Conservation (phyloP, 139 green algal genomes). For the Micractinium conductrix region DNA sequence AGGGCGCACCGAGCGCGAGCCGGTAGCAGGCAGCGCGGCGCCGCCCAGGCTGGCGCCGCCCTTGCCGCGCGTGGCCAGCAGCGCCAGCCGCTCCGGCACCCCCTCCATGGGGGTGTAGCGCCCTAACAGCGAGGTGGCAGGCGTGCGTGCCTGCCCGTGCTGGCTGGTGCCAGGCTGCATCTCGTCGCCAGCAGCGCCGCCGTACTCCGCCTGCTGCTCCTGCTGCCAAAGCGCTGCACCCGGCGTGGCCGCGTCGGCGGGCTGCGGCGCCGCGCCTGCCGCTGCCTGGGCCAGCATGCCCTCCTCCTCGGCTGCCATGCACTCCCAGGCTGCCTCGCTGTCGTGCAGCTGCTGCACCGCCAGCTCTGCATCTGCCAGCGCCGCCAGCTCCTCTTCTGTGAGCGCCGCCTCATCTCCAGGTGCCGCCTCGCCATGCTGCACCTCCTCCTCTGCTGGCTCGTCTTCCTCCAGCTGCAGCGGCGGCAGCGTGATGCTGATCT, state of each 20-base stretch:
- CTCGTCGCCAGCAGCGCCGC: background rate
- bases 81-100: conserved; percentile 35
- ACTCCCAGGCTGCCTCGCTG: background rate
- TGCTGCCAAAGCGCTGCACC: background rate
- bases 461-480: background rate
- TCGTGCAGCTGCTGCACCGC: background rate
- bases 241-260: background rate
- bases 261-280: background rate
- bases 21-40: background rate
- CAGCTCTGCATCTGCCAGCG: background rate
- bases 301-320: background rate
- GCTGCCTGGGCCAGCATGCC: background rate
- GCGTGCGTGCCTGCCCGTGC: conserved; percentile 14
- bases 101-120: conserved; percentile 43
- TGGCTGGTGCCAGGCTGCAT: background rate
- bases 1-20: background rate
- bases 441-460: background rate
- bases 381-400: background rate
- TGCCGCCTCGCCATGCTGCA: background rate
- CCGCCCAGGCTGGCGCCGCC: background rate
- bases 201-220: background rate
- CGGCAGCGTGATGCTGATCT: conserved; percentile 9
- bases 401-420: background rate
- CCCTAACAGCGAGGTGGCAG: conserved; percentile 17
- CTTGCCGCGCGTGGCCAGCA: conserved; percentile 6